Conservation (phyloP, 2,329 filamentous ascomycete genomes). For the Cadophora luteo-olivacea region DNA sequence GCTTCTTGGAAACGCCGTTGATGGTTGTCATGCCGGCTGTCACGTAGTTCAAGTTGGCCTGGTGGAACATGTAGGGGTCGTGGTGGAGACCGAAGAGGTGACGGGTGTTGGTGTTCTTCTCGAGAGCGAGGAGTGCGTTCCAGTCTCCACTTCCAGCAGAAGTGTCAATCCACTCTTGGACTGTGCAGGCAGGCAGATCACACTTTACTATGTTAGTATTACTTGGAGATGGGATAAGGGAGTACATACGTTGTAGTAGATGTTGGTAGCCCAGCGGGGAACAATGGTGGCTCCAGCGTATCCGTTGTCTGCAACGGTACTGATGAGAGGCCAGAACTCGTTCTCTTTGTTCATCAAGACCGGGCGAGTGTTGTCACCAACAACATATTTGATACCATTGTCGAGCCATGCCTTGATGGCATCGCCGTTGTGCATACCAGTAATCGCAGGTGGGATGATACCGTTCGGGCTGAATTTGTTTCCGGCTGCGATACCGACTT, state of each 20-base stretch:
- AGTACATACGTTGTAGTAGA: conserved; percentile 63
- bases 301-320: conserved; percentile 57
- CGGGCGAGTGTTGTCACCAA: conserved; percentile 68
- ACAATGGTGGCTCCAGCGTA: conserved; percentile 62
- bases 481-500: conserved; percentile 56
- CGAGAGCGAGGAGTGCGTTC: conserved; percentile 55
- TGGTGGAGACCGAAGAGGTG: conserved; percentile 59
- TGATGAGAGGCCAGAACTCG: conserved; percentile 61
- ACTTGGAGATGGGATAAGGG: background rate
- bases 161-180: conserved; percentile 66
- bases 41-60: conserved; percentile 62
- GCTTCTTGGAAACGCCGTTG: conserved; percentile 38
- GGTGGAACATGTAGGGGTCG: conserved; percentile 56
- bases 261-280: conserved; percentile 65
- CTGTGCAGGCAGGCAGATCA: conserved; percentile 60
- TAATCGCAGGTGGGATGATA: conserved; percentile 68
- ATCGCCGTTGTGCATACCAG: conserved; percentile 69
- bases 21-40: conserved; percentile 47
- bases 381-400: conserved; percentile 63
- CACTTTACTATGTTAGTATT: conserved; percentile 50
- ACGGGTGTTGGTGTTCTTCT: conserved; percentile 59
- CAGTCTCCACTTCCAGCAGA: conserved; percentile 61
- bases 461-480: conserved; percentile 58
- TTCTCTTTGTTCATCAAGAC: conserved; percentile 54
- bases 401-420: conserved; percentile 64